A percentile compares a stretch with the other conserved stretches of the same genome.
phyloP scores from a whole-genome alignment of 805 yeast species.

The Candida incommunis region DNA sequence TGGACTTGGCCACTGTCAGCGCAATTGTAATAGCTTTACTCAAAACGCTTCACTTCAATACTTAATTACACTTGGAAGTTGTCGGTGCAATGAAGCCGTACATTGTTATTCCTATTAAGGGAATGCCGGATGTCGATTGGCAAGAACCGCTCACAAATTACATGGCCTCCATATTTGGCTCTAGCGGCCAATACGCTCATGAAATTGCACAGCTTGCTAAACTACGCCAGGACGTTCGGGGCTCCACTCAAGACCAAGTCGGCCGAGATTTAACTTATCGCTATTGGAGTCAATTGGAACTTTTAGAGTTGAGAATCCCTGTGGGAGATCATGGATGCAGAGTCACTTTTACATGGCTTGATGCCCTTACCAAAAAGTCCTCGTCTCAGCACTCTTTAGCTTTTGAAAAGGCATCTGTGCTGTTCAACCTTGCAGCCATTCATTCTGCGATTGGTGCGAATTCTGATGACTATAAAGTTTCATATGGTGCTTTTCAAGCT shows the following conservation, averaged over 20 bases:
- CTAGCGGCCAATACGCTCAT: slow-evolving; percentile 38
- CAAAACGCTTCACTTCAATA: no score
- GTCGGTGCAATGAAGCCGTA: neutral
- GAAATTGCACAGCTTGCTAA: slow-evolving; percentile 43
- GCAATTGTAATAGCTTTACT: no score
- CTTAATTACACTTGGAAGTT: no score
- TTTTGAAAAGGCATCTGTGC: slow-evolving; percentile 74
- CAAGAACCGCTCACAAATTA: slow-evolving; percentile 41
- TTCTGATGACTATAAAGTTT: slow-evolving; percentile 35
- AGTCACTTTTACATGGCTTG: slow-evolving; percentile 62
- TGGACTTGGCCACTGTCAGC: no score
- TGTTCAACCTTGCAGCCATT: slow-evolving; percentile 65
- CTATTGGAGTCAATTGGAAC: slow-evolving; percentile 72
- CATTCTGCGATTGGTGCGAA: slow-evolving; percentile 32
- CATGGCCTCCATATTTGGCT: slow-evolving; percentile 49
- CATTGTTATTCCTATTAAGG: slow-evolving; percentile 24
- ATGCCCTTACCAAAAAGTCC: slow-evolving; percentile 38
- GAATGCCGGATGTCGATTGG: slow-evolving; percentile 56
- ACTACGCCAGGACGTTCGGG: slow-evolving; percentile 44
- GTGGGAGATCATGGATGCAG: slow-evolving; percentile 39
- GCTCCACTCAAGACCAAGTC: slow-evolving; percentile 28
- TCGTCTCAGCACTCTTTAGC: slow-evolving; percentile 66
- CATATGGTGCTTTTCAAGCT: slow-evolving; percentile 49
- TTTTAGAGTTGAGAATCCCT: slow-evolving; percentile 66
- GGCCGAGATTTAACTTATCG: slow-evolving; percentile 44